Conservation (phyloP, 805 yeast genomes). For the Teunomyces atbi region DNA sequence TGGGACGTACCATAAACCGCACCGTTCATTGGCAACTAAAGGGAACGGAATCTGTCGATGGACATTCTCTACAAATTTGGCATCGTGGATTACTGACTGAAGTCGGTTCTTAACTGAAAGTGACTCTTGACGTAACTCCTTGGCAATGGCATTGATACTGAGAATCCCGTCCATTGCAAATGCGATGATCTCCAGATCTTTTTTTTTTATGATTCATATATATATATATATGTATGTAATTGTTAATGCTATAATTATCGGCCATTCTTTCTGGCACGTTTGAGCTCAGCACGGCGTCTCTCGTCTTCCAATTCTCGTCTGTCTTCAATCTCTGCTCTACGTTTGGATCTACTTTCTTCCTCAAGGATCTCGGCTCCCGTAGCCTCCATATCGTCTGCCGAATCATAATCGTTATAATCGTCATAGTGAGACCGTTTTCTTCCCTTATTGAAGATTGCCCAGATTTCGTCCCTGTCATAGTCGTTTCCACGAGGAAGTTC, state of each 20-base stretch:
- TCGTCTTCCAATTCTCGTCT: slow-evolving; percentile 63
- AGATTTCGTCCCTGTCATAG: slow-evolving; percentile 81
- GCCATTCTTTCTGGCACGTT: slow-evolving; percentile 7
- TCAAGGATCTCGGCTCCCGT: slow-evolving; percentile 84
- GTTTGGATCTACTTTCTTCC: slow-evolving; percentile 73
- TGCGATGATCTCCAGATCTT: background rate
- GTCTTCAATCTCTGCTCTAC: slow-evolving; percentile 75
- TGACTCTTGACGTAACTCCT: slow-evolving; percentile 49
- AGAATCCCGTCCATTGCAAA: slow-evolving; percentile 2
- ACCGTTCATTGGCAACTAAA: slow-evolving; percentile 72
- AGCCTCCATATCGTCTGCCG: slow-evolving; percentile 85
- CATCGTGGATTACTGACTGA: slow-evolving; percentile 69
- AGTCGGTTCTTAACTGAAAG: slow-evolving; percentile 58
- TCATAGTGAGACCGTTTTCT: slow-evolving; percentile 47
- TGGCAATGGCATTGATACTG: slow-evolving; percentile 16
- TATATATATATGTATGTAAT: background rate
- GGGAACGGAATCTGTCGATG: slow-evolving; percentile 31
- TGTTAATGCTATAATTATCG: slow-evolving; percentile 1
- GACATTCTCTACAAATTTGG: slow-evolving; percentile 44
- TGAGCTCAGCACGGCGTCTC: slow-evolving; percentile 35
- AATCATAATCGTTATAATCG: slow-evolving; percentile 47
- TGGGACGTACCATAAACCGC: slow-evolving; percentile 82
- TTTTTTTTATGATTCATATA: background rate
- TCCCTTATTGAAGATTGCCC: slow-evolving; percentile 79
- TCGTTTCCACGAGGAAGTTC: slow-evolving; percentile 36